Percentiles rank a stretch among this genome's conserved stretches.
Conservation (phyloP, 306 rosid genomes). For the Abrus precatorius region DNA sequence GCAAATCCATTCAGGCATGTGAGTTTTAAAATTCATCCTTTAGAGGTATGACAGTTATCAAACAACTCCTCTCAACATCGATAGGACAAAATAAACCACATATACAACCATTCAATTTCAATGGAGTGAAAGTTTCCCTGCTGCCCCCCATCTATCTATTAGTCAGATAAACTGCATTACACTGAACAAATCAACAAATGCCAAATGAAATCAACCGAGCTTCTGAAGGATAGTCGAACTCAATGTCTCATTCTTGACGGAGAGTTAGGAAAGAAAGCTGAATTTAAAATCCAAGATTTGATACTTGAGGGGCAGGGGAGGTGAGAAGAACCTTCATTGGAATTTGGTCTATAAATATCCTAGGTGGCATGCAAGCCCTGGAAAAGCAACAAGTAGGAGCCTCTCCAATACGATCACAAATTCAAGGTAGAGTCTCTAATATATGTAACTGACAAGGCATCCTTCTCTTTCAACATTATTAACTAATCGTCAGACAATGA, state of each 20-base stretch:
- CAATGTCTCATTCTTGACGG: not conserved
- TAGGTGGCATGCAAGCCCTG: not conserved
- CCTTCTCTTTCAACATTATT: not conserved
- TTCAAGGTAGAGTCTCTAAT: not conserved
- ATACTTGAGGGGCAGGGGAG: too few relatives aligned
- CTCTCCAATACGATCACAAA: too few relatives aligned
- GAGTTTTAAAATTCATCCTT: not conserved
- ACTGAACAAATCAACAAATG: not conserved
- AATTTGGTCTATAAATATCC: constrained; percentile 12
- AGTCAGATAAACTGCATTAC: constrained; percentile 5
- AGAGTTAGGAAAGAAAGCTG: not conserved
- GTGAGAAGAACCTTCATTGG: not conserved
- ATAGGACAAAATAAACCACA: constrained; percentile 3
- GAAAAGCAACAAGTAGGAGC: too few relatives aligned
- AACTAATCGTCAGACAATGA: not conserved
- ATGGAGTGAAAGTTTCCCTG: not conserved
- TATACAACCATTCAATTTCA: constrained; percentile 3
- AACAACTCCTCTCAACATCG: not conserved
- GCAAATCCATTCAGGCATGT: not conserved
- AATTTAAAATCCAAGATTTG: too few relatives aligned
- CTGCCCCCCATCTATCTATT: not conserved
- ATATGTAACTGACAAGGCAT: not conserved
- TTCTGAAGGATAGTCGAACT: constrained; percentile 18
- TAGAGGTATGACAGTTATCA: not conserved
- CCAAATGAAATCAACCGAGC: not conserved